Evolutionary conservation across 2,329 filamentous ascomycete species (phyloP), one percentile per base, ranked within the genome.

Genomic region (Xylariaceae sp.): DNA sequence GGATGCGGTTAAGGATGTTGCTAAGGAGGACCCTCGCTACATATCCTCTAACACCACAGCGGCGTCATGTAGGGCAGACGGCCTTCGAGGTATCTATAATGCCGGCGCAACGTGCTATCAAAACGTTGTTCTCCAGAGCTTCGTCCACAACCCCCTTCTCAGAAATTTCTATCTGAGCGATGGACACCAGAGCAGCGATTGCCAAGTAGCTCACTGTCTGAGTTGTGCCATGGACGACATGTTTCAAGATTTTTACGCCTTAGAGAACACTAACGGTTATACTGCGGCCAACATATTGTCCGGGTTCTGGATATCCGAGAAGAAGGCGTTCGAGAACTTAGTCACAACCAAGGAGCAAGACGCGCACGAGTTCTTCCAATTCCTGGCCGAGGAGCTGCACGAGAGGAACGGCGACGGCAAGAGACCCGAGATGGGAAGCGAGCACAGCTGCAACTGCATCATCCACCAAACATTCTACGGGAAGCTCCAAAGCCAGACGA

Each of bases 21-120:
- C 59, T 3, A 72, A 74, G 23, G 89, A 93, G 56, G 89, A 93
- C 61, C 86, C 91, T 54, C 81, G 85, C 52, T 92, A 90, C 66
- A 88, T 96, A 61, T 83, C 86, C 41, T 81, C 81, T 57, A 96
- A 97, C 70, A 93, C 92, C 12, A 88, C 84, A 23, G 84, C 87
- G 54, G 88, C 90, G 6, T 89, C 91, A 12, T 97, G 93, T 70
- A 87, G 90, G 54, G 92, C 91, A 18, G 92, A 89, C 64, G 93
- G 95, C 9, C 84, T 97, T 40, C 87, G 95, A 37, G 93, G 93
- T 29, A 89, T 99, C 58, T 97, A 96, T 75, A 99, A 98, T 70
- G 93, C 96, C 72, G 95, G 93, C n/a, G 92, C 96, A 56, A 98
- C 95, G 10, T 99, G 93, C 77, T 99, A 97, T 75, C 93, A 98